Evolutionary conservation across 768 basidiomycete species (phyloP).

Genomic region (Auricularia auricula-judae): DNA sequence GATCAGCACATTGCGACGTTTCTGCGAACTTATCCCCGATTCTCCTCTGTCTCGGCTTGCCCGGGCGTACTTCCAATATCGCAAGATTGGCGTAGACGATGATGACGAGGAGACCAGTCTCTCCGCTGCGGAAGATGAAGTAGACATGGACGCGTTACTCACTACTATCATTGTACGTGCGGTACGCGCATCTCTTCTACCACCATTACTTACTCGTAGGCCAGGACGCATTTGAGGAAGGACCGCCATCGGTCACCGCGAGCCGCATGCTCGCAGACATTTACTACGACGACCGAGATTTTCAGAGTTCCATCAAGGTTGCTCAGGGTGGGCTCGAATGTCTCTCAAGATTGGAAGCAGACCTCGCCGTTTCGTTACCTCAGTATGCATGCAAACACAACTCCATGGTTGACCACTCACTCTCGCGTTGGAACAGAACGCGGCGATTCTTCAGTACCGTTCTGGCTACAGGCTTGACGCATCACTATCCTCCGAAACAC

Average conservation of each 20-base stretch:
- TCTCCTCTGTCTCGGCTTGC: constrained; percentile 47
- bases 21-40: constrained; percentile 52
- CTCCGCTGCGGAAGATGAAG: constrained; percentile 19
- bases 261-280: constrained; percentile 55
- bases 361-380: constrained; percentile 42
- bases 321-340: constrained; percentile 62
- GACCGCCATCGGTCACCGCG: constrained; percentile 51
- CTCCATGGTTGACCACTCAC: too few species aligned
- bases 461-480: constrained; percentile 68
- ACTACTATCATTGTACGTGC: constrained; percentile 45
- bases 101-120: constrained; percentile 14
- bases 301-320: constrained; percentile 55
- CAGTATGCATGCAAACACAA: constrained; percentile 26
- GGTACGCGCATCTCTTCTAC: not conserved
- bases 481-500: constrained; percentile 83
- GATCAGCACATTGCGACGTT: constrained; percentile 42
- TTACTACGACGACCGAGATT: constrained; percentile 61
- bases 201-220: not conserved
- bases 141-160: constrained; percentile 43
- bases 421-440: constrained; percentile 13
- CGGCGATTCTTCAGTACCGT: constrained; percentile 57
- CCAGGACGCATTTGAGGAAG: constrained; percentile 43
- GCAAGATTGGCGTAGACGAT: constrained; percentile 36
- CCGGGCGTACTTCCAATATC: constrained; percentile 57
- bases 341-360: constrained; percentile 39